A percentile compares a stretch with the other conserved stretches of the same genome.
Conservation (phyloP, 805 yeast species). For the Nakazawaea anatomiae region DNA sequence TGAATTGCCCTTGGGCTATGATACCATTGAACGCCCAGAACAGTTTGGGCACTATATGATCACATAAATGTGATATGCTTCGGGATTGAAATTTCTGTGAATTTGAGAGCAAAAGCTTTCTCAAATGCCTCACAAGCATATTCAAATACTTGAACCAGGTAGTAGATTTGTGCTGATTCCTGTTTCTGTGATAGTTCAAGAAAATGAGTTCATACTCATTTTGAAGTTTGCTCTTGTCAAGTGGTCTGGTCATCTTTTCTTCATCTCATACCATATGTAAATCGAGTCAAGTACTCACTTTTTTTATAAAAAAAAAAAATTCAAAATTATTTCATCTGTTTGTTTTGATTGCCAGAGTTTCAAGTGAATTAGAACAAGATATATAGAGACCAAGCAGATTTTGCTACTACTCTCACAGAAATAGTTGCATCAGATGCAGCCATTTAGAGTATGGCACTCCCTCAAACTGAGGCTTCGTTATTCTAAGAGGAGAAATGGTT, state of each 20-base stretch:
- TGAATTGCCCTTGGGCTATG: conserved; percentile 70
- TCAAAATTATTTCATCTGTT: background rate
- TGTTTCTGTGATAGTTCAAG: conserved; percentile 62
- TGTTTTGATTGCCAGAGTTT: background rate
- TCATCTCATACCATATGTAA: too few species aligned
- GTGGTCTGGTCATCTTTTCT: background rate
- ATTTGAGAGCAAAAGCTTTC: conserved; percentile 28
- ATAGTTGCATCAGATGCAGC: background rate
- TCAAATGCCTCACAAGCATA: conserved; percentile 51
- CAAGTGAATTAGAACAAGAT: too few species aligned
- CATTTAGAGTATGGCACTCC: background rate
- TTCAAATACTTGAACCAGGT: conserved; percentile 74
- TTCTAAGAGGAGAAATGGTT: conserved; percentile 13
- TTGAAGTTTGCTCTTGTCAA: conserved; percentile 12
- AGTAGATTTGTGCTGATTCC: conserved; percentile 69
- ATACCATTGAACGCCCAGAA: conserved; percentile 61
- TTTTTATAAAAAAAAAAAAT: background rate
- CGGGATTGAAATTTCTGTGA: conserved; percentile 4
- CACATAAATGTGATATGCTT: conserved; percentile 22
- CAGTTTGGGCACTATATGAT: conserved; percentile 37
- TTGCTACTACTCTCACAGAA: too few species aligned
- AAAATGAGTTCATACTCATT: conserved; percentile 57
- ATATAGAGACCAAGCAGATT: too few species aligned
- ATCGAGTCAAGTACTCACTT: too few species aligned
- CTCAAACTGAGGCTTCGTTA: background rate